These are phyloP conservation scores for Crinitomyces ghanaensis DNA, from an alignment of 805 yeast genomes.

Conservation along the genomic window DNA sequence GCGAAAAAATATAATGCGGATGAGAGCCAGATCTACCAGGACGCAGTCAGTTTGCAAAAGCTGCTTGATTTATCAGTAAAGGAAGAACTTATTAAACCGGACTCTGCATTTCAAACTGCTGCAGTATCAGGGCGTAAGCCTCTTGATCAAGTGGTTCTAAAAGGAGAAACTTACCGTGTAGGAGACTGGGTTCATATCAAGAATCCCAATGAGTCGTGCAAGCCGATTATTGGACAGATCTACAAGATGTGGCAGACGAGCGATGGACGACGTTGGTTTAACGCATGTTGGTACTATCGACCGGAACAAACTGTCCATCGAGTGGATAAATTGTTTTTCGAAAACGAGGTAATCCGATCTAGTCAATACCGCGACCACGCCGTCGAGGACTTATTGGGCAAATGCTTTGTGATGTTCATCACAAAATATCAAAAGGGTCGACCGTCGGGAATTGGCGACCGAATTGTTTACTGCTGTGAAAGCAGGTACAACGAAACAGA, in stretches of 20 bases:
- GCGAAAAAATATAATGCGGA: constrained; percentile 55
- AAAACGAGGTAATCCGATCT: constrained; percentile 90
- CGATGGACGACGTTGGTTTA: constrained; percentile 77
- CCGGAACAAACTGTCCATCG: constrained; percentile 98
- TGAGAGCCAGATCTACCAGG: constrained; percentile 46
- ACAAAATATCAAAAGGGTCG: constrained; percentile 93
- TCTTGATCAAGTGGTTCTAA: constrained; percentile 60
- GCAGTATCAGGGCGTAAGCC: too few relatives aligned
- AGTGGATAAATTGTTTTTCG: constrained; percentile 77
- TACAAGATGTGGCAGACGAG: constrained; percentile 79
- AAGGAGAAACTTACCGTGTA: constrained; percentile 63
- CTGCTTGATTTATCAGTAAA: constrained; percentile 45
- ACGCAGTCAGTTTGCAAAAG: constrained; percentile 51
- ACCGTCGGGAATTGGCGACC: constrained; percentile 56
- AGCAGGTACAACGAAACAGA: constrained; percentile 86
- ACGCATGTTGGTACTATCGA: constrained; percentile 95
- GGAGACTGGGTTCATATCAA: constrained; percentile 92
- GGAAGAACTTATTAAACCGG: constrained; percentile 71
- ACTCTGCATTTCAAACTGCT: constrained; percentile 53
- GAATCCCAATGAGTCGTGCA: constrained; percentile 77
- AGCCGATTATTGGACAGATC: constrained; percentile 89
- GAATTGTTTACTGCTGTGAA: constrained; percentile 74
- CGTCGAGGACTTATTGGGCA: constrained; percentile 79
- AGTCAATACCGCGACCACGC: constrained; percentile 94
- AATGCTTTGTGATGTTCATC: constrained; percentile 89